Evolutionary conservation across 768 basidiomycete genomes (phyloP).

Genomic region (Kwoniella mangroviensis): DNA sequence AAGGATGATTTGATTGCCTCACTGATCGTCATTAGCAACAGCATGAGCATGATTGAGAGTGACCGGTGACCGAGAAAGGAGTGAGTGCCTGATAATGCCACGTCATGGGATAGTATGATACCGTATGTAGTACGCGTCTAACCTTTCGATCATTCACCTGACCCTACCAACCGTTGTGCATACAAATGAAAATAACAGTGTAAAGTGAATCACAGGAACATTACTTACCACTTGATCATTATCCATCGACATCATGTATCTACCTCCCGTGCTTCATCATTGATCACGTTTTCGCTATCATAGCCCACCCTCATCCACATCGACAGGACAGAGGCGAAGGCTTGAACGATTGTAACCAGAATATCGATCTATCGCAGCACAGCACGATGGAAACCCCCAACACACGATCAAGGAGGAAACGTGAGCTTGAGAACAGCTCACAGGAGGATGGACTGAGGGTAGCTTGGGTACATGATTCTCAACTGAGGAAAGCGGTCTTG

Average conservation of each 20-base stretch:
- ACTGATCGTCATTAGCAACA: no score
- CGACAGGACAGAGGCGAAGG: no score
- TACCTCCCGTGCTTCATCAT: not conserved
- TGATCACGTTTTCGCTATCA: not conserved
- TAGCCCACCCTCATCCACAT: not conserved
- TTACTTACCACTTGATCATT: constrained; percentile 2
- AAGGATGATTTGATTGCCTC: no score
- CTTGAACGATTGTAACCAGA: no score
- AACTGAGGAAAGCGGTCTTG: constrained; percentile 28
- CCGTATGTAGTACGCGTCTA: constrained; percentile 6
- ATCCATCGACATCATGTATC: not conserved
- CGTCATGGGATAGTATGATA: not conserved
- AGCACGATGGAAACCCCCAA: constrained; percentile 42
- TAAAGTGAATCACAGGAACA: not conserved
- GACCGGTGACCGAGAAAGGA: not conserved
- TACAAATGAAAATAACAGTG: not conserved
- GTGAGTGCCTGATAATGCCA: constrained; percentile 2
- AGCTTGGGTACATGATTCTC: constrained; percentile 38
- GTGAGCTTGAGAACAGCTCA: constrained; percentile 33
- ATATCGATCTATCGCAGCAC: no score
- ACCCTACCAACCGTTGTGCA: not conserved
- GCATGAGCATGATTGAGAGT: not conserved
- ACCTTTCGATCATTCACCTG: constrained; percentile 1
- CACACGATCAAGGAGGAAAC: constrained; percentile 41
- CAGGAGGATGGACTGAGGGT: constrained; percentile 34